Conservation (phyloP, 805 yeast species). For the Suhomyces canberraensis region DNA sequence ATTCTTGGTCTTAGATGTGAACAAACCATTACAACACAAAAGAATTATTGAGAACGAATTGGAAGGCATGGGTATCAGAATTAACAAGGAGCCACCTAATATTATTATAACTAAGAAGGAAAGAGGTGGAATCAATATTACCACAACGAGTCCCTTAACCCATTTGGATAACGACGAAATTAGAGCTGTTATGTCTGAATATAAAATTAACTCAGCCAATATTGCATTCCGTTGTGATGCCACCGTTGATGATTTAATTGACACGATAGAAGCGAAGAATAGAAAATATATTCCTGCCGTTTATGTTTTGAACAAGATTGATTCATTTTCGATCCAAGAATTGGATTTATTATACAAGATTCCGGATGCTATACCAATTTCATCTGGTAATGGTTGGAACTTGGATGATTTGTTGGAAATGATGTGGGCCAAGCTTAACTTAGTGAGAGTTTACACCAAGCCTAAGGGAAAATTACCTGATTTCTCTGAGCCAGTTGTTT, state of each 20-base stretch:
- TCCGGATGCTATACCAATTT: slow-evolving; percentile 96
- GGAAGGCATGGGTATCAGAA: slow-evolving; percentile 96
- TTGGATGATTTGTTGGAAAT: slow-evolving; percentile 88
- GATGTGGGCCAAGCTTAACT: slow-evolving; percentile 91
- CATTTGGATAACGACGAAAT: slow-evolving; percentile 91
- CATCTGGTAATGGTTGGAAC: slow-evolving; percentile 96
- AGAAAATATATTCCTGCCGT: slow-evolving; percentile 95
- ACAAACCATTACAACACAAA: slow-evolving; percentile 93
- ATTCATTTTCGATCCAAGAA: slow-evolving; percentile 90
- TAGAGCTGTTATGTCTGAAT: slow-evolving; percentile 93
- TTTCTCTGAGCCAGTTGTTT: slow-evolving; percentile 90
- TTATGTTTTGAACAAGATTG: slow-evolving; percentile 93
- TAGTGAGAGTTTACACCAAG: slow-evolving; percentile 95
- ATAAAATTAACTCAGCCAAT: slow-evolving; percentile 92
- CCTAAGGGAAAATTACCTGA: slow-evolving; percentile 96
- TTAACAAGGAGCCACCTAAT: slow-evolving; percentile 90
- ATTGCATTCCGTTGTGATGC: slow-evolving; percentile 97
- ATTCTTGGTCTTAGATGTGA: slow-evolving; percentile 92
- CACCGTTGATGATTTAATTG: slow-evolving; percentile 93
- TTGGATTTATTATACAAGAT: slow-evolving; percentile 85
- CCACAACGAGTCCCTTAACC: slow-evolving; percentile 89
- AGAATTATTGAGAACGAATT: slow-evolving; percentile 90
- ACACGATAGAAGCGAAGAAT: slow-evolving; percentile 83
- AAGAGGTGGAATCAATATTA: slow-evolving; percentile 91
- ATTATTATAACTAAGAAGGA: slow-evolving; percentile 90